These are phyloP conservation scores for Arthroderma sp. DNA, from an alignment of 2,329 filamentous ascomycete species.

Conservation along the genomic window DNA sequence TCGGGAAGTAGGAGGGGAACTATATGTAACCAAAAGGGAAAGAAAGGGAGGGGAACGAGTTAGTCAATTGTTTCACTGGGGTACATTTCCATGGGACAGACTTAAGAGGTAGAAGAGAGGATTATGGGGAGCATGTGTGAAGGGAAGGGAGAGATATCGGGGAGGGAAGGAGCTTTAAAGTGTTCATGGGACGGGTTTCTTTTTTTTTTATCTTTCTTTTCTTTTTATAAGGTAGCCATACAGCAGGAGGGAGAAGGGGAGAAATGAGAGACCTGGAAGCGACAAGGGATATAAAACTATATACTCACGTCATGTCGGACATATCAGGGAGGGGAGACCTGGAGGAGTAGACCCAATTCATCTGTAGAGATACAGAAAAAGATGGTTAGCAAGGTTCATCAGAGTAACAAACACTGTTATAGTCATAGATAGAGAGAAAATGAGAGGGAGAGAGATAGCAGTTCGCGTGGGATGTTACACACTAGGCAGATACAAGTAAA, in stretches of 20 bases:
- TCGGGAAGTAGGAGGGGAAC: conserved; percentile 30
- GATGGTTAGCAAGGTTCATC: conserved; percentile 9
- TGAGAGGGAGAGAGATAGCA: background rate
- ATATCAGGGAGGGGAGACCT: conserved; percentile 14
- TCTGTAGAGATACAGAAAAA: conserved; percentile 12
- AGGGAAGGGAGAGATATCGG: no score
- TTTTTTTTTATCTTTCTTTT: no score
- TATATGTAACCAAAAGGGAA: conserved; percentile 11
- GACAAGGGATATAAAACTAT: background rate
- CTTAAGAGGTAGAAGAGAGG: no score
- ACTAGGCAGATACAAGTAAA: conserved; percentile 7
- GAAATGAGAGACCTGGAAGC: conserved; percentile 3
- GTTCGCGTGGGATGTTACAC: conserved; percentile 6
- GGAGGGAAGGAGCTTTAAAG: no score
- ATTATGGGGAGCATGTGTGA: no score
- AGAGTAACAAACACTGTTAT: background rate
- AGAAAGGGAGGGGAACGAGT: conserved; percentile 7
- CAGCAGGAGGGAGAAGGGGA: conserved; percentile 7
- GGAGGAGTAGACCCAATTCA: conserved; percentile 13
- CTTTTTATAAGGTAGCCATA: background rate
- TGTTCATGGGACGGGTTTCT: no score
- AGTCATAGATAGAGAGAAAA: background rate
- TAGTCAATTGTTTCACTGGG: conserved; percentile 6
- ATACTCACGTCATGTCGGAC: conserved; percentile 15
- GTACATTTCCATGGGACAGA: background rate